Conservation (phyloP, 2,329 filamentous ascomycete species). For the Onygena corvina region DNA sequence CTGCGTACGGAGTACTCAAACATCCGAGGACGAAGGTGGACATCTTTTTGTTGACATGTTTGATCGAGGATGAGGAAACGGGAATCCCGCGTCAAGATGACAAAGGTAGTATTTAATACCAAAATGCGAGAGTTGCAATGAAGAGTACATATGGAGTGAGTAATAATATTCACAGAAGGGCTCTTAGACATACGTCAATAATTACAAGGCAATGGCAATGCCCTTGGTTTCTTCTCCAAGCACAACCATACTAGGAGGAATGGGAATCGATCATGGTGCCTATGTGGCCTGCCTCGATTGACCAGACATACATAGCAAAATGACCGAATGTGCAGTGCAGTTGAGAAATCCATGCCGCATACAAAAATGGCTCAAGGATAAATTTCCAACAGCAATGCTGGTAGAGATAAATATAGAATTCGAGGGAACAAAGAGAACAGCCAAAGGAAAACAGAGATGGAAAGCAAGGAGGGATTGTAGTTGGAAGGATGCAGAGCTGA, state of each 20-base stretch:
- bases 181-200: background rate
- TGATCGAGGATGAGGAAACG: background rate
- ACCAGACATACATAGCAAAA: background rate
- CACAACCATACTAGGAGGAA: background rate
- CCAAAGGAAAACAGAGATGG: background rate
- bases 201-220: slow-evolving; percentile 1
- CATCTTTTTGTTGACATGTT: background rate
- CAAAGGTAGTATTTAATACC: background rate
- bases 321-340: background rate
- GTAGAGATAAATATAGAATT: background rate
- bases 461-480: slow-evolving; percentile 1
- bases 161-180: slow-evolving; percentile 7
- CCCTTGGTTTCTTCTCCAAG: background rate
- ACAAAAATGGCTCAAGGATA: background rate
- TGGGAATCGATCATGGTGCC: background rate
- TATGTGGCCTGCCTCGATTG: background rate
- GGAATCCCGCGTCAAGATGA: background rate
- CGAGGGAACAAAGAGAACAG: background rate
- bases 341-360: background rate
- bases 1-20: too few species aligned
- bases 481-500: background rate
- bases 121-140: background rate
- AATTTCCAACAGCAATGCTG: slow-evolving; percentile 3
- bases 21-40: too few species aligned
- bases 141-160: background rate